A percentile compares a stretch with the other conserved stretches of the same genome.
Conservation (phyloP, 106 monocot species). For the Dendrobium chrysotoxum region DNA sequence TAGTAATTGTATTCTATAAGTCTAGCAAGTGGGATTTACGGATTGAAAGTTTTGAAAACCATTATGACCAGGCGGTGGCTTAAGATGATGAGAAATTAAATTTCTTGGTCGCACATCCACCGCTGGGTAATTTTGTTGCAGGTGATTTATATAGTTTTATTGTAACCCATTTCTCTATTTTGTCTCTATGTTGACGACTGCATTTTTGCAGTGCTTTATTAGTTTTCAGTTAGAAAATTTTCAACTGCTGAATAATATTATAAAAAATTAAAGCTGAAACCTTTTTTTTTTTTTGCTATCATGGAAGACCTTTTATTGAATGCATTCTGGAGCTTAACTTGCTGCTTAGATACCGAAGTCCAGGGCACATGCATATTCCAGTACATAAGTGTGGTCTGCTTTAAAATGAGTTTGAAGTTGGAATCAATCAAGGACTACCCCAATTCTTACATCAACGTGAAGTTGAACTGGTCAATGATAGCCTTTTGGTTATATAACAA, state of each 20-base stretch:
- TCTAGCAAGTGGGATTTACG: background rate
- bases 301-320: no score
- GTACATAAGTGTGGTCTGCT: background rate
- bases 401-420: background rate
- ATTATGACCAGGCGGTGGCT: background rate
- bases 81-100: background rate
- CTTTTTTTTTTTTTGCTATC: no score
- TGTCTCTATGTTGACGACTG: background rate
- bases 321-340: no score
- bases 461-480: background rate
- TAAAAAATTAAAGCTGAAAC: no score
- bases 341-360: no score
- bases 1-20: background rate
- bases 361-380: background rate
- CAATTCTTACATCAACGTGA: background rate
- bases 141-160: background rate
- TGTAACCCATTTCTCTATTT: background rate
- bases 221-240: no score
- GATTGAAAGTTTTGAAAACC: background rate
- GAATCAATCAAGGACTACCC: background rate
- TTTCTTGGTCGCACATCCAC: background rate
- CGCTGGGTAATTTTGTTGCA: background rate
- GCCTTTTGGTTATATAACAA: background rate
- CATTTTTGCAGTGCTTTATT: no score
- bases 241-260: no score